Percentiles rank a stretch among this genome's conserved stretches.
These are phyloP conservation scores for Diplodia sapinea DNA, from an alignment of 2,329 filamentous ascomycete species.

Conservation along the genomic window DNA sequence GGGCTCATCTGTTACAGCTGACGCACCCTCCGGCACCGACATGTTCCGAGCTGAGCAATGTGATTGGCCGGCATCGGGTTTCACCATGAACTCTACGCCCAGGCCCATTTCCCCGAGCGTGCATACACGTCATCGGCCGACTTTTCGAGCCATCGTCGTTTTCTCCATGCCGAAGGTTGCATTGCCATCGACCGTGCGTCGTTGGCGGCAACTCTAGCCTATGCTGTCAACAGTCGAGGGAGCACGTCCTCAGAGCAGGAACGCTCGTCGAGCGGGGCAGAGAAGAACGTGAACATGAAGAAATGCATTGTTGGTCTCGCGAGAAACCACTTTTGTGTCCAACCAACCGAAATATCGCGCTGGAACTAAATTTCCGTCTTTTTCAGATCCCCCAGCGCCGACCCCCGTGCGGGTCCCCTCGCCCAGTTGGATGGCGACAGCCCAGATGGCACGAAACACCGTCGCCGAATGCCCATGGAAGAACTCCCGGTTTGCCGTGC, in stretches of 20 bases:
- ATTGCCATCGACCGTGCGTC: too few species aligned
- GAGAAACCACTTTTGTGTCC: slow-evolving; percentile 21
- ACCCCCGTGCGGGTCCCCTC: slow-evolving; percentile 15
- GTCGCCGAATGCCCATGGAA: slow-evolving; percentile 27
- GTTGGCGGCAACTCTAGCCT: too few species aligned
- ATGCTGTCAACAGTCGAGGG: too few species aligned
- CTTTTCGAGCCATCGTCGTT: background rate
- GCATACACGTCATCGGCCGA: background rate
- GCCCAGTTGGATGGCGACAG: slow-evolving; percentile 15
- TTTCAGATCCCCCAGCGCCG: slow-evolving; percentile 23
- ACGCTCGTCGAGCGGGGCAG: too few species aligned
- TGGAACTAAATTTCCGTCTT: slow-evolving; percentile 17
- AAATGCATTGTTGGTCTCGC: slow-evolving; percentile 23
- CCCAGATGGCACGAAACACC: slow-evolving; percentile 30
- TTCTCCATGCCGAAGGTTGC: background rate
- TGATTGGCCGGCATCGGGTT: background rate
- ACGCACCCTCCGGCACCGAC: too few species aligned
- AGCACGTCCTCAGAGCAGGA: background rate
- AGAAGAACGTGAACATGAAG: slow-evolving; percentile 4
- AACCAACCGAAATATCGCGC: slow-evolving; percentile 28
- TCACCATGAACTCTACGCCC: background rate
- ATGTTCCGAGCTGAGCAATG: background rate
- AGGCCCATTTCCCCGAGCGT: background rate
- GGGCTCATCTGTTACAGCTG: too few species aligned
- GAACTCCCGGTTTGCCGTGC: slow-evolving; percentile 30